Conservation (phyloP, 306 rosid species). For the Elaeagnus macrophylla region DNA sequence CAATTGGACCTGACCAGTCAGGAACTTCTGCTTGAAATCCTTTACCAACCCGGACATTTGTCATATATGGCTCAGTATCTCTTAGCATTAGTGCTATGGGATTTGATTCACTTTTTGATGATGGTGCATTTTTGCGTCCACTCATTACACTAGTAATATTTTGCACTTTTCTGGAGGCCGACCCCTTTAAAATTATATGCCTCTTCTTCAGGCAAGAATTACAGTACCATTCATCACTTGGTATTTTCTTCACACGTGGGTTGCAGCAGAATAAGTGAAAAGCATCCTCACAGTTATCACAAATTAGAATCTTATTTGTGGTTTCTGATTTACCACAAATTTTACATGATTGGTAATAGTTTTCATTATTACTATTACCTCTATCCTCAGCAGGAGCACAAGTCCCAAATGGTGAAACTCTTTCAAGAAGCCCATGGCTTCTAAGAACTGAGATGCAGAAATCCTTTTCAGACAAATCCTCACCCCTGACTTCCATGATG, state of each 20-base stretch:
- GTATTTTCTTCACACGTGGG: constrained; percentile 45
- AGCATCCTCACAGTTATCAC: constrained; percentile 87
- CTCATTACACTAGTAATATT: constrained; percentile 35
- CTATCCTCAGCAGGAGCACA: constrained; percentile 27
- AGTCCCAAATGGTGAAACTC: constrained; percentile 19
- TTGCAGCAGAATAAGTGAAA: constrained; percentile 67
- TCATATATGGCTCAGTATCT: constrained; percentile 39
- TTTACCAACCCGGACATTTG: constrained; percentile 68
- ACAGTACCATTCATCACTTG: constrained; percentile 87
- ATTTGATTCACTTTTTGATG: constrained; percentile 43
- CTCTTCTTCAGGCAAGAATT: constrained; percentile 58
- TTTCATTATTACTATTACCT: constrained; percentile 21
- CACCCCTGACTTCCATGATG: constrained; percentile 38
- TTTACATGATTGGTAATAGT: constrained; percentile 52
- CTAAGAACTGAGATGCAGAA: constrained; percentile 61
- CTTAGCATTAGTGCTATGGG: constrained; percentile 50
- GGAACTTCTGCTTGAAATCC: constrained; percentile 89
- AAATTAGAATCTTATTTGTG: constrained; percentile 56
- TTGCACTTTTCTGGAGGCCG: constrained; percentile 27
- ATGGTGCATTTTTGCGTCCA: constrained; percentile 23
- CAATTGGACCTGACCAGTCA: constrained; percentile 67
- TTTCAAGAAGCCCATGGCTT: constrained; percentile 54
- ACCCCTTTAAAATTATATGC: constrained; percentile 45
- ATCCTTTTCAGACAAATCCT: constrained; percentile 56
- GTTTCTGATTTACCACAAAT: constrained; percentile 49